Conservation (phyloP, 495 filamentous ascomycete species). For the Xylona heveae region DNA sequence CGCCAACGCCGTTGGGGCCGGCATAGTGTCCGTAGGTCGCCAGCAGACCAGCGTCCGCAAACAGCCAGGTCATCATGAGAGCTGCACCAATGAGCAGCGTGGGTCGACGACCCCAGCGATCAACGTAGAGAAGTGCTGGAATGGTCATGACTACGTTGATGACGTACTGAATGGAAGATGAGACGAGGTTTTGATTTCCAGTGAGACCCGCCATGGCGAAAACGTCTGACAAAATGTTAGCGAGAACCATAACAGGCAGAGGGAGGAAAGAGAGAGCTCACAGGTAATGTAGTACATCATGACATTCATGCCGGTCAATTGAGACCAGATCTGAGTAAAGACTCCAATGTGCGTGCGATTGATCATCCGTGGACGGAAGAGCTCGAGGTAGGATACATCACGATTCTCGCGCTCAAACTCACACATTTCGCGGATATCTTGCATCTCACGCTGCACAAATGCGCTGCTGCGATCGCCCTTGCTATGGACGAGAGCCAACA, state of each 20-base stretch:
- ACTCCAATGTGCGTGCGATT: slow-evolving; percentile 55
- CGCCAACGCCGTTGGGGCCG: slow-evolving; percentile 10
- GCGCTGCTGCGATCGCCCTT: slow-evolving; percentile 38
- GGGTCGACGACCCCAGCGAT: slow-evolving; percentile 36
- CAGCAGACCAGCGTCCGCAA: slow-evolving; percentile 48
- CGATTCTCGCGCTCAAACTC: slow-evolving; percentile 44
- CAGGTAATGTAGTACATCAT: slow-evolving; percentile 48
- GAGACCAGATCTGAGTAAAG: slow-evolving; percentile 69
- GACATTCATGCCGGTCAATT: slow-evolving; percentile 70
- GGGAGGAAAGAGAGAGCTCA: too few relatives aligned
- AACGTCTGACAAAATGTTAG: slow-evolving; percentile 32
- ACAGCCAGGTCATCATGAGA: slow-evolving; percentile 48
- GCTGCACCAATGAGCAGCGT: slow-evolving; percentile 41
- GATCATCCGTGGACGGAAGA: slow-evolving; percentile 50
- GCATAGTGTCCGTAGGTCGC: slow-evolving; percentile 19
- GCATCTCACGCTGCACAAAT: slow-evolving; percentile 41
- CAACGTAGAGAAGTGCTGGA: slow-evolving; percentile 31
- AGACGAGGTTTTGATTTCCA: slow-evolving; percentile 35
- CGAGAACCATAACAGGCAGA: slow-evolving; percentile 12
- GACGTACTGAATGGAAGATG: slow-evolving; percentile 54
- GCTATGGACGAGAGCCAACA: slow-evolving; percentile 45
- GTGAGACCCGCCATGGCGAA: slow-evolving; percentile 51
- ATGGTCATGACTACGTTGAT: slow-evolving; percentile 41
- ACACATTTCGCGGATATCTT: slow-evolving; percentile 46
- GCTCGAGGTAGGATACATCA: slow-evolving; percentile 44